These are phyloP conservation scores for Gymnopilus junonius DNA, from an alignment of 768 basidiomycete genomes.

Conservation along the genomic window DNA sequence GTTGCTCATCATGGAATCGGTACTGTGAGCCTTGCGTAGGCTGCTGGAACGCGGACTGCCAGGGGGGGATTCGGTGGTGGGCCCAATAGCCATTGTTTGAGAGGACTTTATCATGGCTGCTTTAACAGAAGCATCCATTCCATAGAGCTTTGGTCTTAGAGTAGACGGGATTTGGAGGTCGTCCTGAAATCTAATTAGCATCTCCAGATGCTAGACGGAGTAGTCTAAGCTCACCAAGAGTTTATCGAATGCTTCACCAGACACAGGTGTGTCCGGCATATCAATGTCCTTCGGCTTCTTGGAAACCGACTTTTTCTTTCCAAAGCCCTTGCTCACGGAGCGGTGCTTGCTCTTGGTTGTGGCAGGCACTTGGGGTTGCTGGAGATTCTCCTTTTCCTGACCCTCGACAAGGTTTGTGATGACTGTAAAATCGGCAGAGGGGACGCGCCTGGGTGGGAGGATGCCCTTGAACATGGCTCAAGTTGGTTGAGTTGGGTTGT, in stretches of 20 bases:
- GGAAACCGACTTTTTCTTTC: slow-evolving; percentile 47
- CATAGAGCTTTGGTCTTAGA: slow-evolving; percentile 75
- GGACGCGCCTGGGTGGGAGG: slow-evolving; percentile 67
- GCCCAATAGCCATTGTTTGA: slow-evolving; percentile 56
- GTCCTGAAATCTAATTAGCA: slow-evolving; percentile 52
- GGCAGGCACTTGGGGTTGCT: slow-evolving; percentile 28
- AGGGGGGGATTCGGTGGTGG: slow-evolving; percentile 40
- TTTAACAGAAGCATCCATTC: slow-evolving; percentile 86
- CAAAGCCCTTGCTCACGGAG: slow-evolving; percentile 35
- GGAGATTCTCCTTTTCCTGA: slow-evolving; percentile 72
- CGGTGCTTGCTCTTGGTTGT: slow-evolving; percentile 23
- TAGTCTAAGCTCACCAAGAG: slow-evolving; percentile 61
- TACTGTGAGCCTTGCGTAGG: slow-evolving; percentile 74
- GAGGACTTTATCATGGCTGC: slow-evolving; percentile 92
- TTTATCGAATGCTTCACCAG: slow-evolving; percentile 71
- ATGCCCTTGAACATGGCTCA: slow-evolving; percentile 81
- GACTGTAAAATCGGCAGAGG: slow-evolving; percentile 76
- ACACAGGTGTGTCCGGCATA: slow-evolving; percentile 42
- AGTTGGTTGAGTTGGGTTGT: slow-evolving; percentile 6
- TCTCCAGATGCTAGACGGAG: background rate
- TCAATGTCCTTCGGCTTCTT: slow-evolving; percentile 42
- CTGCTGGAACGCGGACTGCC: slow-evolving; percentile 51
- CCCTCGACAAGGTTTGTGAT: slow-evolving; percentile 57
- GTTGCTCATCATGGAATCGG: slow-evolving; percentile 67
- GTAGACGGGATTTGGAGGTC: slow-evolving; percentile 86